Evolutionary conservation across 2,329 filamentous ascomycete genomes (phyloP), one percentile per base, ranked within the genome.

Genomic region (Bertia moriformis): DNA sequence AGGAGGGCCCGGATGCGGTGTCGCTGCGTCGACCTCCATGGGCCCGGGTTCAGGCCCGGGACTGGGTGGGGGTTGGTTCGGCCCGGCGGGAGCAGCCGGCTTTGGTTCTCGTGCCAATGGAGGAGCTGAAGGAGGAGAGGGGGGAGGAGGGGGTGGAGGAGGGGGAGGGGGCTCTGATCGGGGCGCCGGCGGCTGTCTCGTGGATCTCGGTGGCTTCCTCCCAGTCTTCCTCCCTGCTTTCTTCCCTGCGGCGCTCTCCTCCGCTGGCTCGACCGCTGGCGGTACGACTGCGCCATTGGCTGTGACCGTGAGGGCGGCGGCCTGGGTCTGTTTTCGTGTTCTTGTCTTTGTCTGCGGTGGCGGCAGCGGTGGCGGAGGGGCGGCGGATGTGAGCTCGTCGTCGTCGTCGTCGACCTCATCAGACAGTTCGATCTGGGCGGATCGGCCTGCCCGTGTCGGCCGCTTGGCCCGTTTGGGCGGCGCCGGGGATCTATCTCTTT

Each of bases 31-130:
- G 37, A 42, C 42, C 18, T 53, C 48, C 42, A 45, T 43, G 13
- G 54, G 51, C n/a, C 46, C 55, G 30, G 46, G 45, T 41, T 49
- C 42, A 36, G 22, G 36, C 37, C 44, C 18, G 18, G 30, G 10
- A 3, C 18, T 24, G n/a, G n/a, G n/a, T n/a, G n/a, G n/a, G n/a
- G n/a, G n/a, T n/a, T n/a, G n/a, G n/a, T n/a, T n/a, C 36, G 39
- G 38, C 17, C 38, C 40, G 13, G 41, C 30, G 14, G 14, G n/a
- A 10, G 32, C 14, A 12, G 10, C 19, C 20, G 39, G 19, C 32
- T 44, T 41, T 17, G 37, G 14, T 24, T 39, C 37, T 15, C 19
- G 38, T n/a, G n/a, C n/a, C n/a, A n/a, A n/a, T n/a, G n/a, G n/a
- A n/a, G n/a, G n/a, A n/a, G n/a, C n/a, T n/a, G n/a, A n/a, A n/a